phyloP scores from a whole-genome alignment of 208 protist genomes.

The Kentomonas sorsogonicus region DNA sequence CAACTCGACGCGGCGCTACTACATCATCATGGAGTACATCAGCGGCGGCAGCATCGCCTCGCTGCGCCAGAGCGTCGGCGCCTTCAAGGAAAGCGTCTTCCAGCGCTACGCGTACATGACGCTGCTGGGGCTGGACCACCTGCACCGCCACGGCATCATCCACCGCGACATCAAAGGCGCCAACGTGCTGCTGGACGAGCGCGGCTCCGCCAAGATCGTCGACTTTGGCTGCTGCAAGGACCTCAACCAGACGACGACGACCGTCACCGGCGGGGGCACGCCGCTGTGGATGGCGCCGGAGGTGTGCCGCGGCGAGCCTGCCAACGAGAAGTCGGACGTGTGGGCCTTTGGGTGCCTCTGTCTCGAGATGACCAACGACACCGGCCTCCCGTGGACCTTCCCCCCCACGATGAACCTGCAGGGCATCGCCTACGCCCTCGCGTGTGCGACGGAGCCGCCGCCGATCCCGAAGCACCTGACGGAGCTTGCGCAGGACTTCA shows the following conservation, averaged over 20 bases:
- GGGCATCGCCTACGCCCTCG: slow-evolving; percentile 60
- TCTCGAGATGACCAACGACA: slow-evolving; percentile 76
- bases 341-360: slow-evolving; percentile 80
- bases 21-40: slow-evolving; percentile 85
- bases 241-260: slow-evolving; percentile 37
- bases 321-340: slow-evolving; percentile 71
- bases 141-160: slow-evolving; percentile 77
- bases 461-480: slow-evolving; percentile 54
- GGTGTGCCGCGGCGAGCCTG: slow-evolving; percentile 64
- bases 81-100: slow-evolving; percentile 60
- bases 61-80: slow-evolving; percentile 43
- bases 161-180: slow-evolving; percentile 90
- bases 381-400: slow-evolving; percentile 62
- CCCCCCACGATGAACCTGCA: slow-evolving; percentile 42
- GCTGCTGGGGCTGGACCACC: slow-evolving; percentile 58
- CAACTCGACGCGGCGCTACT: slow-evolving; percentile 57
- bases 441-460: slow-evolving; percentile 44
- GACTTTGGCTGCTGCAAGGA: slow-evolving; percentile 91
- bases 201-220: slow-evolving; percentile 85
- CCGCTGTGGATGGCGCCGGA: slow-evolving; percentile 83
- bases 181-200: slow-evolving; percentile 85
- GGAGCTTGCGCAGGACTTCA: slow-evolving; percentile 53
- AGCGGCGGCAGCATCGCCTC: slow-evolving; percentile 79
- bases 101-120: slow-evolving; percentile 76
- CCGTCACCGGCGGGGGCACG: slow-evolving; percentile 49